Evolutionary conservation across 345 rosid species (phyloP).

Genomic region (Eucalyptus curtisii): DNA sequence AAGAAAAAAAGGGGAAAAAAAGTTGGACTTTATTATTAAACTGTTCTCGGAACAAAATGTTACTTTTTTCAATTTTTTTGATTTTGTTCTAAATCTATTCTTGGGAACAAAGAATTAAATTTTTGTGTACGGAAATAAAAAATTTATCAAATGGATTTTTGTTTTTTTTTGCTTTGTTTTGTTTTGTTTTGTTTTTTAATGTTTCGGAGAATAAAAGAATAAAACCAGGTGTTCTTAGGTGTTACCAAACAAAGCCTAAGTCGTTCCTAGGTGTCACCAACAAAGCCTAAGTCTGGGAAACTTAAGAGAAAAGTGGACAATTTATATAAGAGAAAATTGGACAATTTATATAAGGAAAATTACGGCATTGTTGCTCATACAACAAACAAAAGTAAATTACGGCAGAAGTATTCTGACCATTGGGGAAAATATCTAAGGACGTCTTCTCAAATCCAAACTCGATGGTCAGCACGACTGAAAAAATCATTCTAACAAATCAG

Average conservation of each 20-base stretch:
- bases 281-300: neutral
- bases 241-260: too few relatives aligned
- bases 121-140: fast-evolving
- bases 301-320: neutral
- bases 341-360: neutral
- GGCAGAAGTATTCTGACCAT: neutral
- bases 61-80: too few relatives aligned
- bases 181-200: too few relatives aligned
- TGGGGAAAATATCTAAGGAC: neutral
- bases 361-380: neutral
- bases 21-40: too few relatives aligned
- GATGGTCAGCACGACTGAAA: neutral
- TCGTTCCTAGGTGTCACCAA: too few relatives aligned
- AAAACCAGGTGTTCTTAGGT: too few relatives aligned
- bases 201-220: fast-evolving
- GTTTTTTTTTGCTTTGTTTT: too few relatives aligned
- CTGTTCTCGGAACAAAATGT: too few relatives aligned
- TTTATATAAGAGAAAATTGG: neutral
- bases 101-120: too few relatives aligned
- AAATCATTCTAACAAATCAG: neutral
- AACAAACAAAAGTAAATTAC: neutral
- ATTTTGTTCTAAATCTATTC: too few relatives aligned
- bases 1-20: too few relatives aligned
- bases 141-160: too few relatives aligned
- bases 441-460: neutral